phyloP scores from a whole-genome alignment of 345 rosid genomes.

The Kernera saxatilis region DNA sequence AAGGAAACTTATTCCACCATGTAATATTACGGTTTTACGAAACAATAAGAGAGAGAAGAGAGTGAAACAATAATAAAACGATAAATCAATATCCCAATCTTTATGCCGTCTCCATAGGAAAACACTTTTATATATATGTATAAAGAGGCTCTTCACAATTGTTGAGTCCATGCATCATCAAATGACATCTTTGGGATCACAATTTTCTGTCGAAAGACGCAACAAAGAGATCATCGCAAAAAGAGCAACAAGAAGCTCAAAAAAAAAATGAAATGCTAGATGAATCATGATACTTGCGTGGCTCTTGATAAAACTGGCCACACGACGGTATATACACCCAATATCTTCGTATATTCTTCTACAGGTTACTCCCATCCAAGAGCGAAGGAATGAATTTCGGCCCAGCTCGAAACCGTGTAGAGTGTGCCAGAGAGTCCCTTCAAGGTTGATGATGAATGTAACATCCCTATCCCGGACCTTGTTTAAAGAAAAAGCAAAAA shows the following conservation, averaged over 20 bases:
- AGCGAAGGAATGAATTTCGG: conserved; percentile 82
- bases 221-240: not conserved
- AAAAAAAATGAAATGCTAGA: not conserved
- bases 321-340: conserved; percentile 20
- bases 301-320: conserved; percentile 33
- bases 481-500: too few relatives aligned
- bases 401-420: conserved; percentile 86
- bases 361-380: conserved; percentile 65
- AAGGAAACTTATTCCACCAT: too few relatives aligned
- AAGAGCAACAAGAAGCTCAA: not conserved
- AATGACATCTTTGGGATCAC: conserved; percentile 4
- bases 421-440: conserved; percentile 67
- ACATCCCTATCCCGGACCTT: too few relatives aligned
- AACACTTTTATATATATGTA: not conserved
- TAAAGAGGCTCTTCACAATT: not conserved
- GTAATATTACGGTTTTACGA: too few relatives aligned
- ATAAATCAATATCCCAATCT: too few relatives aligned
- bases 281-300: not conserved
- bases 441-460: conserved; percentile 47
- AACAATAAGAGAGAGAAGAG: too few relatives aligned
- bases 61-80: too few relatives aligned
- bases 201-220: not conserved
- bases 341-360: not conserved
- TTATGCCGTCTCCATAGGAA: too few relatives aligned
- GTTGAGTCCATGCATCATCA: not conserved